phyloP scores from a whole-genome alignment of 1,284 basidiomycete species.

The Ganoderma sinense region DNA sequence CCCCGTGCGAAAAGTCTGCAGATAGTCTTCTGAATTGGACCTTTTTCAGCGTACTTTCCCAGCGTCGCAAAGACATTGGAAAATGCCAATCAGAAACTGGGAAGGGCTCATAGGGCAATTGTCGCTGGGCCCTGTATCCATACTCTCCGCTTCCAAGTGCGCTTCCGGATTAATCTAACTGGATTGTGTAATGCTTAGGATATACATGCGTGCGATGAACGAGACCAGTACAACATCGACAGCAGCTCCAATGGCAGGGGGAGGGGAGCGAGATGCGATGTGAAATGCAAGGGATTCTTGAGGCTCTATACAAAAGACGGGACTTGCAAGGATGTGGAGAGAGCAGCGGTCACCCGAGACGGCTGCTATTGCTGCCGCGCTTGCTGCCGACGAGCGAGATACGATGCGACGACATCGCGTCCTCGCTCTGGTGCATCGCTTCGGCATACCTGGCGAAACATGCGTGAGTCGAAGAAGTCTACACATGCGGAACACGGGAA shows the following conservation, averaged over 20 bases:
- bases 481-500: not conserved
- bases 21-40: too few species aligned
- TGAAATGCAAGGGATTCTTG: not conserved
- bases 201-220: slow-evolving; percentile 27
- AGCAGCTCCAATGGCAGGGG: slow-evolving; percentile 4
- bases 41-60: too few species aligned
- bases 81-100: too few species aligned
- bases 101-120: too few species aligned
- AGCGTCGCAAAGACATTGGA: too few species aligned
- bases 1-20: too few species aligned
- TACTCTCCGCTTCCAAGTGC: not conserved
- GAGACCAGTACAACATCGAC: slow-evolving; percentile 25
- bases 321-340: too few species aligned
- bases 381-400: slow-evolving; percentile 53
- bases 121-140: too few species aligned
- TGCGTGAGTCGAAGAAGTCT: slow-evolving; percentile 1
- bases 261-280: slow-evolving; percentile 19
- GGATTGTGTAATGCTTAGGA: slow-evolving; percentile 12
- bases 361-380: slow-evolving; percentile 36
- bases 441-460: slow-evolving; percentile 76
- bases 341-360: slow-evolving; percentile 10
- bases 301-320: not conserved
- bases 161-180: slow-evolving; percentile 14
- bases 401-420: slow-evolving; percentile 77
- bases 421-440: slow-evolving; percentile 85